Evolutionary conservation across 169 alveolate genomes (phyloP).

Genomic region (Plasmodium knowlesi): DNA sequence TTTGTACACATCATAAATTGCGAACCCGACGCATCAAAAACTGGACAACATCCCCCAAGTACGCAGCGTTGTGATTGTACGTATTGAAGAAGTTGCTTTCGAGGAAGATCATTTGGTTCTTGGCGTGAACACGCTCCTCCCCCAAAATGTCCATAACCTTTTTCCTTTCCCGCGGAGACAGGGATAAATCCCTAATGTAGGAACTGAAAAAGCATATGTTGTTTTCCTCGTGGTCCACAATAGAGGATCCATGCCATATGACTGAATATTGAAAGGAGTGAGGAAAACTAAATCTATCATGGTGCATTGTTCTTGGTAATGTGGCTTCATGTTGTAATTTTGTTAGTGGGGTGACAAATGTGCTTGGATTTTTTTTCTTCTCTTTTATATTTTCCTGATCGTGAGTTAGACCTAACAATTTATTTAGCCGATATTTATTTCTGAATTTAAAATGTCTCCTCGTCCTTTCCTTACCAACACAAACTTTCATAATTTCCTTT

Average conservation of each 20-base stretch:
- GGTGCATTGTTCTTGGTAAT: slow-evolving; percentile 82
- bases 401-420: slow-evolving; percentile 22
- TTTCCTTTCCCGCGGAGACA: slow-evolving; percentile 60
- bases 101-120: slow-evolving; percentile 29
- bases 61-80: slow-evolving; percentile 77
- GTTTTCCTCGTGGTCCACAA: slow-evolving; percentile 75
- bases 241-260: slow-evolving; percentile 83
- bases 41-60: slow-evolving; percentile 62
- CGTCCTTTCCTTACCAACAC: slow-evolving; percentile 81
- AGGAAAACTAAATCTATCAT: slow-evolving; percentile 82
- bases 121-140: slow-evolving; percentile 58
- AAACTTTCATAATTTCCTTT: slow-evolving; percentile 77
- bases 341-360: slow-evolving; percentile 87
- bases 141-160: slow-evolving; percentile 67
- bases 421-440: slow-evolving; percentile 80
- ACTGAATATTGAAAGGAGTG: slow-evolving; percentile 84
- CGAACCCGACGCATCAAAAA: slow-evolving; percentile 69
- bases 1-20: slow-evolving; percentile 28
- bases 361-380: slow-evolving; percentile 65
- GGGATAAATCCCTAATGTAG: slow-evolving; percentile 80
- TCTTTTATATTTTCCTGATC: slow-evolving; percentile 65
- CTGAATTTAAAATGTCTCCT: slow-evolving; percentile 82
- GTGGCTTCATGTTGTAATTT: slow-evolving; percentile 85
- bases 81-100: slow-evolving; percentile 76
- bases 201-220: slow-evolving; percentile 78